Evolutionary conservation across 257 asterid species (phyloP).

Genomic region (Paulownia fortunei): DNA sequence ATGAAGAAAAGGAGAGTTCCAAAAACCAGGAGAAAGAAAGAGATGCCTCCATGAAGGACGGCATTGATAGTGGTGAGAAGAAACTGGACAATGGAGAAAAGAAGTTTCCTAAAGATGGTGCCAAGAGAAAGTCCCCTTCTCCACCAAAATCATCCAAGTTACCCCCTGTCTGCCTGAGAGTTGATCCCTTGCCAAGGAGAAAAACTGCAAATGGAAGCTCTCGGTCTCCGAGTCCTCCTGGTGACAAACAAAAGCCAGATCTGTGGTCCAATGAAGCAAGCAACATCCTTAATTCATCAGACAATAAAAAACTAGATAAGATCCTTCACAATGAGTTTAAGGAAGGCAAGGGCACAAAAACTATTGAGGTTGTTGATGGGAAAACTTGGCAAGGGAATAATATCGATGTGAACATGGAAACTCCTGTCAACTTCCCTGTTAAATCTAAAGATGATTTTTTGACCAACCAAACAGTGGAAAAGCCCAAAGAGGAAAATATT

Average conservation of each 20-base stretch:
- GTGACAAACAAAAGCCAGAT: slow-evolving; percentile 36
- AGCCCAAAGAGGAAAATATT: slow-evolving; percentile 8
- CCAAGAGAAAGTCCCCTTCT: slow-evolving; percentile 42
- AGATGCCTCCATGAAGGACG: slow-evolving; percentile 20
- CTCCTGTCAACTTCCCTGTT: background rate
- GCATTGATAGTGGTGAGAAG: slow-evolving; percentile 26
- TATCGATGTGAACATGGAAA: background rate
- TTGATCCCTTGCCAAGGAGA: slow-evolving; percentile 71
- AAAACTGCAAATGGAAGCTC: slow-evolving; percentile 49
- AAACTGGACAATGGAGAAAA: slow-evolving; percentile 31
- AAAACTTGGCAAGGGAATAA: slow-evolving; percentile 16
- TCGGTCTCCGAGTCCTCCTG: slow-evolving; percentile 58
- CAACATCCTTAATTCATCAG: slow-evolving; percentile 12
- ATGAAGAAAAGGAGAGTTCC: slow-evolving; percentile 19
- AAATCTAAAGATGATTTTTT: background rate
- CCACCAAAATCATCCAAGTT: slow-evolving; percentile 58
- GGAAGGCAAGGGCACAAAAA: slow-evolving; percentile 36
- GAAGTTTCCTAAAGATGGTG: slow-evolving; percentile 27
- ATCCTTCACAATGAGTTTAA: slow-evolving; percentile 27
- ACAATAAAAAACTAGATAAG: slow-evolving; percentile 3
- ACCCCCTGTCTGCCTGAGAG: slow-evolving; percentile 81
- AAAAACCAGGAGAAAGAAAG: slow-evolving; percentile 15
- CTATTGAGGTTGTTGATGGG: slow-evolving; percentile 49
- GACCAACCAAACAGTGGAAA: slow-evolving; percentile 15
- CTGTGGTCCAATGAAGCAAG: slow-evolving; percentile 27